A percentile compares a stretch with the other conserved stretches of the same genome.
Conservation (phyloP, 2,329 filamentous ascomycete species). For the Metarhizium album region DNA sequence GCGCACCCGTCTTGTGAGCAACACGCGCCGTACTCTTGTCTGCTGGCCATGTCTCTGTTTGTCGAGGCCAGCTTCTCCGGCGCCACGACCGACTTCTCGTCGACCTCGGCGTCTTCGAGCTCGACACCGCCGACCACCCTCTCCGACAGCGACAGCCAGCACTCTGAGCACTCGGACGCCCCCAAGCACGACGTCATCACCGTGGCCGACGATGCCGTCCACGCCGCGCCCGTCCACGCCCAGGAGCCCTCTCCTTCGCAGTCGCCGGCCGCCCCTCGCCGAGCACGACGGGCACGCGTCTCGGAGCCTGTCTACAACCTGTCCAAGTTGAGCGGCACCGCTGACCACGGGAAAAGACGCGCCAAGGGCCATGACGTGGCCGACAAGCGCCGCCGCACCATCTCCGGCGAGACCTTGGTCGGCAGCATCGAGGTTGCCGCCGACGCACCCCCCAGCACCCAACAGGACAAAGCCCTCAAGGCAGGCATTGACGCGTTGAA, state of each 20-base stretch:
- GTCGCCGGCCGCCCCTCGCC: slow-evolving; percentile 22
- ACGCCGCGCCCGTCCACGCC: slow-evolving; percentile 13
- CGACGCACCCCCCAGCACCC: slow-evolving; percentile 7
- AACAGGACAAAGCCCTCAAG: slow-evolving; percentile 5
- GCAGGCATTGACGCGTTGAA: slow-evolving; percentile 34
- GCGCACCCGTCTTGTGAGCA: neutral
- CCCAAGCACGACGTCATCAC: slow-evolving; percentile 28
- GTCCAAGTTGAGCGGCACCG: slow-evolving; percentile 49
- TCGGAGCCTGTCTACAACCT: slow-evolving; percentile 57
- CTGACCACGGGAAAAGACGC: slow-evolving; percentile 46
- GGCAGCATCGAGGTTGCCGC: slow-evolving; percentile 15
- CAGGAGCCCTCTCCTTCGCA: slow-evolving; percentile 14
- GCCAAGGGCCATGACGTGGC: slow-evolving; percentile 38
- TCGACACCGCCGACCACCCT: slow-evolving; percentile 59
- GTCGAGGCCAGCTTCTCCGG: slow-evolving; percentile 22
- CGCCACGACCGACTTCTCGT: slow-evolving; percentile 29
- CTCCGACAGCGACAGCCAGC: slow-evolving; percentile 49
- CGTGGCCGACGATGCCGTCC: slow-evolving; percentile 17
- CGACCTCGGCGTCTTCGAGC: slow-evolving; percentile 43
- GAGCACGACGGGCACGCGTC: slow-evolving; percentile 44
- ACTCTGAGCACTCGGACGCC: slow-evolving; percentile 38
- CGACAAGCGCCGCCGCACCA: slow-evolving; percentile 34
- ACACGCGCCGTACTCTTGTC: neutral
- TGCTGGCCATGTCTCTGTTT: slow-evolving; percentile 20
- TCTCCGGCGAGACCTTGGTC: slow-evolving; percentile 29